Base-by-base conservation (phyloP, 441 rosid genomes). In the Oxalis stricta region DNA sequence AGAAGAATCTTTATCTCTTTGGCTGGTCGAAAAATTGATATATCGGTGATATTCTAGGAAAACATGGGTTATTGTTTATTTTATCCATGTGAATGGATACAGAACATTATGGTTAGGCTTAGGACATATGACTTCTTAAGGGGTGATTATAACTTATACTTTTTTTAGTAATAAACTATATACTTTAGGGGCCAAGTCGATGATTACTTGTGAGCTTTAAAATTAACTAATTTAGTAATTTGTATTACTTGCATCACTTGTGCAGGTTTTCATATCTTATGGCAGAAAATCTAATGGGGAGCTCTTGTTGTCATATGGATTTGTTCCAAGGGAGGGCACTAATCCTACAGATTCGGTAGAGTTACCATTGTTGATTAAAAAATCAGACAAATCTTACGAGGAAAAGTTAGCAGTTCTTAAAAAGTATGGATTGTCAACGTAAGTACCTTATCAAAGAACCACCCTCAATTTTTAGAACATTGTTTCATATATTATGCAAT, bases 251-350 rank as follows among this genome's bases (percentile, higher is more conserved):
- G 23, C 23, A 18, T 48, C 33, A 13, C 41, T 38, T 61, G 29
- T 69, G 72, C 87, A 91, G 98, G 98, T 91, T 52, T 91, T 91
- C 72, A 83, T 91, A 70, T 91, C 96, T 7, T 91, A 91, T 57
- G 98, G 98, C 32, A 80, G 64, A 57, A 91, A 91, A 68, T 85
- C 94, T 35, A 91, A 80, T 33, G 96, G 96, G 56, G 98, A 91
- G 74, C 74, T 83, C 35, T 55, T 91, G 62, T 61, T 91, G 23
- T 91, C 98, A 2, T 91, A 91, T 55, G 98, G 98, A 38, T 91
- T 91, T 63, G 94, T 83, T 53, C 98, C 96, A 46, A 71, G 76
- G 53, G 96, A 85, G 63, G 98, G 96, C 50, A 76, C 94, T 30
- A 82, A 91, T 52, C 94, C 94, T 30, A 70, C 71, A 63, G 98